Evolutionary conservation across 768 basidiomycete genomes (phyloP).

Genomic region (Kwoniella newhampshirensis): DNA sequence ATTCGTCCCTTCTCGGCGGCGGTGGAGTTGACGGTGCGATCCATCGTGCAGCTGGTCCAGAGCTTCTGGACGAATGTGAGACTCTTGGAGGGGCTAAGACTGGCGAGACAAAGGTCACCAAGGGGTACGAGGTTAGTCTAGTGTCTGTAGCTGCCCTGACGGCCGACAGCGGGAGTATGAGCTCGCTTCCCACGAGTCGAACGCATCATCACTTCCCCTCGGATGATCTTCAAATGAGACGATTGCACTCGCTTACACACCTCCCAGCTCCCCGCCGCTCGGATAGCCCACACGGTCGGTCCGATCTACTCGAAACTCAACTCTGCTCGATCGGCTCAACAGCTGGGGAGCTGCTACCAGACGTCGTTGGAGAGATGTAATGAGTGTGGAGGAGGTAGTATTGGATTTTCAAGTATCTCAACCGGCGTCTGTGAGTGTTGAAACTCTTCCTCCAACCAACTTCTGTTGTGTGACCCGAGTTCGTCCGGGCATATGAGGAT

Average conservation of each 20-base stretch:
- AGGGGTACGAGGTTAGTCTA: constrained; percentile 46
- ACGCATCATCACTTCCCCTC: no score
- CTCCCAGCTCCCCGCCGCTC: constrained; percentile 49
- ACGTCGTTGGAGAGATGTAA: constrained; percentile 41
- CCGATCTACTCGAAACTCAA: constrained; percentile 47
- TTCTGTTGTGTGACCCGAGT: no score
- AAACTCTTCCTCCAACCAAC: not conserved
- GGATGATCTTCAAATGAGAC: no score
- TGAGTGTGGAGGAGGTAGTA: constrained; percentile 39
- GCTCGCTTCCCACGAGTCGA: no score
- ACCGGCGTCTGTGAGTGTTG: constrained; percentile 23
- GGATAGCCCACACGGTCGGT: constrained; percentile 54
- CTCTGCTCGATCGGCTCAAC: constrained; percentile 25
- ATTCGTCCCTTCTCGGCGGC: constrained; percentile 52
- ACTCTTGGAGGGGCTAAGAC: constrained; percentile 53
- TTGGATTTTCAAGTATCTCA: constrained; percentile 52
- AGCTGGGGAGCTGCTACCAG: constrained; percentile 48
- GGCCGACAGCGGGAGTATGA: no score
- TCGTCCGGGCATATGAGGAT: no score
- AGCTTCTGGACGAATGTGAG: constrained; percentile 50
- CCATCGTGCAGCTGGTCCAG: constrained; percentile 52
- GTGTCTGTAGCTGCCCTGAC: not conserved
- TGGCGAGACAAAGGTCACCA: constrained; percentile 53
- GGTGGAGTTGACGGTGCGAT: constrained; percentile 56
- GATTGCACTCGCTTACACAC: not conserved